Conservation (phyloP, 768 basidiomycete species). For the Boletus rubroflammeus region DNA sequence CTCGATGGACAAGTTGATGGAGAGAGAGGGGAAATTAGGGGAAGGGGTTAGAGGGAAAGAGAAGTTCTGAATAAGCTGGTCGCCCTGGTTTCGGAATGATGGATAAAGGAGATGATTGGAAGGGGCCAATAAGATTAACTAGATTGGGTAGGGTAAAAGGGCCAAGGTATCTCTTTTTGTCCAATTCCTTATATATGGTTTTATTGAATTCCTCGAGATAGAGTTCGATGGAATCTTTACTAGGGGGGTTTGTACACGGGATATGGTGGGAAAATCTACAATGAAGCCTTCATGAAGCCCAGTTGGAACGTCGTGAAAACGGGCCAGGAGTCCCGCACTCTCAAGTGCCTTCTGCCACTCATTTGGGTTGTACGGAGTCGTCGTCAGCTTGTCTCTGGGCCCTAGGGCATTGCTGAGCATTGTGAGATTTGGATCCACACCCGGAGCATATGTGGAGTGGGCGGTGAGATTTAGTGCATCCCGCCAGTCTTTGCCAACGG, state of each 20-base stretch:
- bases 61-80: not conserved
- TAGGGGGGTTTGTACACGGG: not conserved
- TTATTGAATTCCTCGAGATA: not conserved
- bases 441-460: too few relatives aligned
- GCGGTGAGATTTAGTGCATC: too few relatives aligned
- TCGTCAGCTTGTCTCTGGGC: not conserved
- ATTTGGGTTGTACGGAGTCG: not conserved
- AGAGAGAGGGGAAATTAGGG: rapidly evolving
- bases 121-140: not conserved
- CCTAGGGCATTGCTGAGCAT: not conserved
- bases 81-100: not conserved
- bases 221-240: not conserved
- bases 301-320: not conserved
- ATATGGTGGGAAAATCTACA: not conserved
- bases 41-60: not conserved
- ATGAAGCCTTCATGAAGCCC: not conserved
- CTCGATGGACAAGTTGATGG: not conserved
- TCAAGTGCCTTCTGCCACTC: not conserved
- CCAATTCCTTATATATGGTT: not conserved
- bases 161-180: not conserved
- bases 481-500: too few relatives aligned
- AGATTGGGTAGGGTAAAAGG: not conserved
- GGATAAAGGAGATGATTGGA: not conserved
- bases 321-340: rapidly evolving
- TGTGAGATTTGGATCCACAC: too few relatives aligned